Base-by-base conservation (phyloP, 345 rosid genomes). In the Hypericum perforatum region DNA sequence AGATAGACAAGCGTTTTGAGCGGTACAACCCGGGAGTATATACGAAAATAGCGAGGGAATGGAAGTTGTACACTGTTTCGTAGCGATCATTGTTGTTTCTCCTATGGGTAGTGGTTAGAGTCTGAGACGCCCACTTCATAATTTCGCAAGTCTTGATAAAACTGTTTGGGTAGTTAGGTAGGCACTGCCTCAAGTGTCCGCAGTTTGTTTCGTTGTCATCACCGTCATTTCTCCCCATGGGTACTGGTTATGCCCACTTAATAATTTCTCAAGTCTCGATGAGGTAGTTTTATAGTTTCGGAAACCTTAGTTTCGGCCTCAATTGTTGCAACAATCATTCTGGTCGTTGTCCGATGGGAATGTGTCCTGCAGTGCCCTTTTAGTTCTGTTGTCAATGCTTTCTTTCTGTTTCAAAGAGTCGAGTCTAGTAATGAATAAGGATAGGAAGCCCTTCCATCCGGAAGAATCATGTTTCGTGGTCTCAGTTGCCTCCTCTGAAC, bases 351-450 rank as follows among this genome's bases (percentile, higher is more conserved):
- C 9, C 49, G 39, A 60, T 49, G 53, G 59, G 69, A 73, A 53
- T 62, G 81, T 87, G 95, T 61, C 67, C 39, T 48, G 39, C 56
- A 60, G 65, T 41, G 3, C 58, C 56, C 53, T 22, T 71, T 47
- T 44, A 60, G 47, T 61, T 56, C 73, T 64, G 37, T 64, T 3
- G 15, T 70, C 70, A 53, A 41, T 70, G 57, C 56, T 58, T 63
- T 71, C 37, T 61, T 62, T 55, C 62, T 37, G 9, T 62, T 66
- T 52, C 64, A 66, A 72, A 68, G 73, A 61, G 68, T 62, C 64
- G 63, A 62, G 59, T 75, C 63, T 64, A 67, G 56, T 49, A 60
- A 69, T 69, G 62, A 79, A 79, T 78, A 81, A 81, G 69, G 80
- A 77, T 57, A 50, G 41, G 67, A 64, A 62, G 82, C 73, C 76